A percentile compares a stretch with the other conserved stretches of the same genome.
Evolutionary conservation across 257 asterid species (phyloP).

Genomic region (Datura wrightii): DNA sequence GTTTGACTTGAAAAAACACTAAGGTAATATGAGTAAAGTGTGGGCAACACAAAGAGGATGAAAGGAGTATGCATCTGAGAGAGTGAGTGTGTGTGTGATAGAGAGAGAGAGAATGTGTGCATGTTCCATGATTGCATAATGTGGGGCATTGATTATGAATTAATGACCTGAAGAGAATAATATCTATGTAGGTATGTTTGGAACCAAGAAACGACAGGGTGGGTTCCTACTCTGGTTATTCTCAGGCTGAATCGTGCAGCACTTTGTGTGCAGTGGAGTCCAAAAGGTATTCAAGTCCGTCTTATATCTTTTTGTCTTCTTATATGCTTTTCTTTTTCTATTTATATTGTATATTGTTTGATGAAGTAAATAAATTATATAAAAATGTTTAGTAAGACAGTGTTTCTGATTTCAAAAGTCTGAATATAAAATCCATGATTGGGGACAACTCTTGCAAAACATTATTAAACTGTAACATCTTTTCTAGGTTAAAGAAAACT

Average conservation of each 20-base stretch:
- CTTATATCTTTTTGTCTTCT: neutral
- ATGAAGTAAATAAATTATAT: neutral
- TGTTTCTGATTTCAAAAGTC: constrained; percentile 19
- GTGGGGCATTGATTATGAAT: neutral
- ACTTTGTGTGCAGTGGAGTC: constrained; percentile 99
- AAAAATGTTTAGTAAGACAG: neutral
- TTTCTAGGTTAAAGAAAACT: constrained; percentile 1
- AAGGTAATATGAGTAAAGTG: neutral
- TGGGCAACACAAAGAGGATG: neutral
- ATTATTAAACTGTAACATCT: neutral
- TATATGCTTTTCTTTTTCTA: constrained; percentile 15
- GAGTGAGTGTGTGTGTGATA: neutral
- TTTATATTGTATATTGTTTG: neutral
- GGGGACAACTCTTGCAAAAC: neutral
- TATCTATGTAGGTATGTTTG: constrained; percentile 79
- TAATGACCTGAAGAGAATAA: constrained; percentile 28
- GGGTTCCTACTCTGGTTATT: constrained; percentile 98
- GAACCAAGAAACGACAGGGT: constrained; percentile 79
- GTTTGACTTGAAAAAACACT: constrained; percentile 10
- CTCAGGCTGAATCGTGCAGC: constrained; percentile 98
- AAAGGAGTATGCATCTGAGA: neutral
- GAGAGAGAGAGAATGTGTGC: neutral
- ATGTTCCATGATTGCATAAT: neutral
- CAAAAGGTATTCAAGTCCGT: constrained; percentile 65
- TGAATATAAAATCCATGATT: neutral